These are phyloP conservation scores for Tricharina praecox DNA, from an alignment of 495 filamentous ascomycete genomes.

Conservation along the genomic window DNA sequence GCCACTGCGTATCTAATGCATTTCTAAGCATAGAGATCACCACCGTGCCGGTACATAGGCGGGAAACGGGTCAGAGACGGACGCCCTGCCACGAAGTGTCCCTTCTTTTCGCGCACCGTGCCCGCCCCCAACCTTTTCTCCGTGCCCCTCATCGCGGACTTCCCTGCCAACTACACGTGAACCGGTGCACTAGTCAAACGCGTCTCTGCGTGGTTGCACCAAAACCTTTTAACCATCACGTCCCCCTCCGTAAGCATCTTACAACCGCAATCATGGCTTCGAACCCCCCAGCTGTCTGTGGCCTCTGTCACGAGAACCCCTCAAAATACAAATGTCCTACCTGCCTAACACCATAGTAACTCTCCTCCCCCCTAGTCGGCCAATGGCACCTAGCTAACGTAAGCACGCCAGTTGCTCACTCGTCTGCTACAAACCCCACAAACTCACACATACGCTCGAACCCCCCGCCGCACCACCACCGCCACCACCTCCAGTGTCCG, in stretches of 20 bases:
- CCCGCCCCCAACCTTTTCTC: not conserved
- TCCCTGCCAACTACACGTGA: not conserved
- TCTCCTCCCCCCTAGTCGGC: slow-evolving; percentile 3
- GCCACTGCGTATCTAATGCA: too few species aligned
- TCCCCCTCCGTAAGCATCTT: not conserved
- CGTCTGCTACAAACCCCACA: slow-evolving; percentile 22
- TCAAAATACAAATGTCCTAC: slow-evolving; percentile 26
- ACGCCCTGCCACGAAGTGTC: not conserved
- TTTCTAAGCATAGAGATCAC: too few species aligned
- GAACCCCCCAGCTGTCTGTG: slow-evolving; percentile 11
- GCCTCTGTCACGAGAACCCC: slow-evolving; percentile 13
- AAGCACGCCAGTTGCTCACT: slow-evolving; percentile 26
- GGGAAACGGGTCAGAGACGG: too few species aligned
- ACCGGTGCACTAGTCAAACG: not conserved
- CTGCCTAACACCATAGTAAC: slow-evolving; percentile 22
- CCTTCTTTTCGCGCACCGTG: not conserved
- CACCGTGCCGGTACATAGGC: too few species aligned
- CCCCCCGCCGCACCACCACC: not conserved
- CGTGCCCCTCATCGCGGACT: not conserved
- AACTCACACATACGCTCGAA: slow-evolving; percentile 12
- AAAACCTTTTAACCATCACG: not conserved
- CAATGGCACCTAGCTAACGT: not conserved
- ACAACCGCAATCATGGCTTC: not conserved
- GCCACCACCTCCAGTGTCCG: not conserved
- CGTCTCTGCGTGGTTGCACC: not conserved